Evolutionary conservation across 1,284 basidiomycete genomes (phyloP), one percentile per base, ranked within the genome.

Genomic region (Rhodotorula sp.): DNA sequence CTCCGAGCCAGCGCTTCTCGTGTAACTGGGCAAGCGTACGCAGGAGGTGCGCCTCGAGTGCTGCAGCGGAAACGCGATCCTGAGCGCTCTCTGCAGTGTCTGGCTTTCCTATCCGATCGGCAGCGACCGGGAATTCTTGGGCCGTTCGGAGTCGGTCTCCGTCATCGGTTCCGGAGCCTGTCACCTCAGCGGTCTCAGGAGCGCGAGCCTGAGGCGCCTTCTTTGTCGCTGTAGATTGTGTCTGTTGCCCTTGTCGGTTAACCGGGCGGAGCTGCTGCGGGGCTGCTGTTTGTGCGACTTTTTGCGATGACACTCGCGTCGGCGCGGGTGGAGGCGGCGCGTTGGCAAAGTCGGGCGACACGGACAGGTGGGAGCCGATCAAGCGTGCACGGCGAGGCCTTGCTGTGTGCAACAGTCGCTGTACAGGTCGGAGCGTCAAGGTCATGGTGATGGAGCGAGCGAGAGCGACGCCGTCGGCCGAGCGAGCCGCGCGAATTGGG

Each of bases 1-100:
- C 6, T 17, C 45, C 12, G 56, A 37, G 17, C n/a, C 12, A 20
- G 29, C 60, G 22, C 33, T 10, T 14, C 57, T 62, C 58, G 1
- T n/a, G 17, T 18, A 68, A 49, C 51, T 69, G 68, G 6, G 56
- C 49, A 33, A 70, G 57, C 8, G 68, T 56, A 12, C 68, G 51
- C 7, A 67, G 60, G 30, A 70, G 46, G 17, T 67, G 67, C 4
- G 60, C 17, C 42, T 70, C 68, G 15, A 70, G 51, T 20, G 49
- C 29, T 29, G 45, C 57, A 14, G 46, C 62, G 15, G 61, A 30
- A 1, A 44, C 62, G 22, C 49, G 30, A 17, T 68, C 67, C n/a
- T 51, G 33, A 4, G 17, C 18, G 3, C 22, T n/a, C 17, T 24
- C 44, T 15, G 37, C 22, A 20, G 29, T 29, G 14, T 42, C 37